Percentiles rank a stretch among this genome's conserved stretches.
These are phyloP conservation scores for Epichloe scottii DNA, from an alignment of 2,329 filamentous ascomycete genomes.

Conservation along the genomic window DNA sequence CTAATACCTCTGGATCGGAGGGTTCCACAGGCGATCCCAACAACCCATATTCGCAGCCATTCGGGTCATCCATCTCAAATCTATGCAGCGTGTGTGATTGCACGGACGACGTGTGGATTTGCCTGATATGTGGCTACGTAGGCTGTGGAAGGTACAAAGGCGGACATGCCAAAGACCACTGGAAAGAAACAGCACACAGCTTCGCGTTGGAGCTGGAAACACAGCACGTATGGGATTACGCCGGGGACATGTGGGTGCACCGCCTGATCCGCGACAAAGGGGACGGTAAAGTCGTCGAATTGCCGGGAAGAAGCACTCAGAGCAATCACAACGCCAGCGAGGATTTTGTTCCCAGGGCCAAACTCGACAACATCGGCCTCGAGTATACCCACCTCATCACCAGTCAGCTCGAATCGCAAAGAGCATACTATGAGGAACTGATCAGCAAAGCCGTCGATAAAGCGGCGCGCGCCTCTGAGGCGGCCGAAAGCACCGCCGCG, in stretches of 20 bases:
- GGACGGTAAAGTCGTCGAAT: conserved; percentile 81
- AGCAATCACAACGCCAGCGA: conserved; percentile 31
- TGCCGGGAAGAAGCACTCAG: conserved; percentile 46
- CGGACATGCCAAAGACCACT: conserved; percentile 87
- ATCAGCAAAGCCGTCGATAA: conserved; percentile 84
- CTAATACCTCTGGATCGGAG: conserved; percentile 32
- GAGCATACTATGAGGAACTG: conserved; percentile 88
- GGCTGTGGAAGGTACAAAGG: conserved; percentile 92
- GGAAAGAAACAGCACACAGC: conserved; percentile 77
- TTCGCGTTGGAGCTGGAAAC: conserved; percentile 89
- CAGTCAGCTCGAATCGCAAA: conserved; percentile 83
- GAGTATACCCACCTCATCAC: conserved; percentile 93
- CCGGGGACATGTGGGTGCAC: conserved; percentile 90
- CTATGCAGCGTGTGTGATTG: conserved; percentile 74
- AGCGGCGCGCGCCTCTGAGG: conserved; percentile 57
- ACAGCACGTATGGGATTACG: conserved; percentile 97
- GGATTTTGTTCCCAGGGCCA: conserved; percentile 59
- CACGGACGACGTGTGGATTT: conserved; percentile 82
- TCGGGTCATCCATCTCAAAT: conserved; percentile 48
- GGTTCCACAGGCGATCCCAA: conserved; percentile 27
- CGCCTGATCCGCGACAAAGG: conserved; percentile 88
- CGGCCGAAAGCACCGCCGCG: conserved; percentile 48
- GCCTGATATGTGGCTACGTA: conserved; percentile 81
- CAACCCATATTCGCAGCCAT: conserved; percentile 41
- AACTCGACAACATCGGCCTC: conserved; percentile 66